Evolutionary conservation across 148 eudicot genomes (phyloP).

Genomic region (Silene conica): DNA sequence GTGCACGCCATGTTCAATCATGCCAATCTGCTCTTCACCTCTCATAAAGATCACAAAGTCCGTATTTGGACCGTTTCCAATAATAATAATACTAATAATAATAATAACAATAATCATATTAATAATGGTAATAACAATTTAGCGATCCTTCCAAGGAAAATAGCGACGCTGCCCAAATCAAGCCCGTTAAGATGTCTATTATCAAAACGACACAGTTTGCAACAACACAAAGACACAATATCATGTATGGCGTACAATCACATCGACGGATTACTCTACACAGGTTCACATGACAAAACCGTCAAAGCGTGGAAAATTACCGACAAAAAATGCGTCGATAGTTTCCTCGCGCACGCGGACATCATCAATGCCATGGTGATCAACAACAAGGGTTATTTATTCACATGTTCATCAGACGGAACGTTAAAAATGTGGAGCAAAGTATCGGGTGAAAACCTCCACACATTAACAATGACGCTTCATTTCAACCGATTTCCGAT

Average conservation of each 20-base stretch:
- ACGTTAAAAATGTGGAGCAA: slow-evolving; percentile 61
- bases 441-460: slow-evolving; percentile 42
- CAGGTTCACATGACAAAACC: slow-evolving; percentile 55
- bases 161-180: neutral
- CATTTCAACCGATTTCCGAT: slow-evolving; percentile 51
- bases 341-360: slow-evolving; percentile 56
- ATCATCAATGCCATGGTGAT: slow-evolving; percentile 41
- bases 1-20: slow-evolving; percentile 41
- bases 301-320: slow-evolving; percentile 55
- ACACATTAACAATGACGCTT: slow-evolving; percentile 52
- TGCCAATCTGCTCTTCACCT: slow-evolving; percentile 43
- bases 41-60: slow-evolving; percentile 47
- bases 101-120: neutral
- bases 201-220: neutral
- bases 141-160: neutral
- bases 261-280: slow-evolving; percentile 45
- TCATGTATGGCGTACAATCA: slow-evolving; percentile 65
- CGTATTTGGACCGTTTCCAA: slow-evolving; percentile 36
- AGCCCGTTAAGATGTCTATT: neutral
- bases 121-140: neutral
- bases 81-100: too few relatives aligned
- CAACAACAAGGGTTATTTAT: slow-evolving; percentile 57
- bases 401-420: slow-evolving; percentile 65
- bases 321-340: slow-evolving; percentile 43
- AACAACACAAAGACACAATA: slow-evolving; percentile 39